Percentiles rank a stretch among this genome's conserved stretches.
These are phyloP conservation scores for Rhinocladiella mackenziei DNA, from an alignment of 2,329 filamentous ascomycete genomes.

Conservation along the genomic window DNA sequence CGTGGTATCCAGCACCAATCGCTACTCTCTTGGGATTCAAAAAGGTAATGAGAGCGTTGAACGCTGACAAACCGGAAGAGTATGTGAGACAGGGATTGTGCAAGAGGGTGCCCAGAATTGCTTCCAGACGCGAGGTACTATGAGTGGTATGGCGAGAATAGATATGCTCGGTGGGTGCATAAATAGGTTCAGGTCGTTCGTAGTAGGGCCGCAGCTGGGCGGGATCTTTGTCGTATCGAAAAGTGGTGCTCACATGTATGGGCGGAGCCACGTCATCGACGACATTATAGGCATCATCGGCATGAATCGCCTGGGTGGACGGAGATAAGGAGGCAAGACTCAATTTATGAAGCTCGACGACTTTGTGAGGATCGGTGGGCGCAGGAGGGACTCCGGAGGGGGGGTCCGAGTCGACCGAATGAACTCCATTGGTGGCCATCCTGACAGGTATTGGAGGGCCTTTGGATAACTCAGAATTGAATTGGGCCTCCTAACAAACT, in stretches of 20 bases:
- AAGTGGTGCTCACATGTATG: conserved; percentile 87
- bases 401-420: conserved; percentile 6
- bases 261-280: conserved; percentile 80
- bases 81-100: conserved; percentile 69
- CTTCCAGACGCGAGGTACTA: conserved; percentile 79
- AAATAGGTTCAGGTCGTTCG: conserved; percentile 42
- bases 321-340: conserved; percentile 35
- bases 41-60: conserved; percentile 81
- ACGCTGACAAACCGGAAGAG: conserved; percentile 77
- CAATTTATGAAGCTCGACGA: conserved; percentile 10
- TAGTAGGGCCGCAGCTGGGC: conserved; percentile 54
- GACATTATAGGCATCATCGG: conserved; percentile 70
- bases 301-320: conserved; percentile 73
- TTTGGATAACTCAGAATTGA: too few species aligned
- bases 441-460: too few species aligned
- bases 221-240: conserved; percentile 72
- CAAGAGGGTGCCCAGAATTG: conserved; percentile 72
- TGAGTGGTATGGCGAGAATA: conserved; percentile 80
- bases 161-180: conserved; percentile 52
- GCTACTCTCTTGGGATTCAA: conserved; percentile 78
- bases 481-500: too few species aligned
- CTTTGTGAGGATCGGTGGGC: conserved; percentile 2
- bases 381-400: conserved; percentile 3
- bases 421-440: conserved; percentile 12
- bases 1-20: conserved; percentile 85